Base-by-base conservation (phyloP, 2,329 filamentous ascomycete species). In the Ascochyta viciae-villosae region DNA sequence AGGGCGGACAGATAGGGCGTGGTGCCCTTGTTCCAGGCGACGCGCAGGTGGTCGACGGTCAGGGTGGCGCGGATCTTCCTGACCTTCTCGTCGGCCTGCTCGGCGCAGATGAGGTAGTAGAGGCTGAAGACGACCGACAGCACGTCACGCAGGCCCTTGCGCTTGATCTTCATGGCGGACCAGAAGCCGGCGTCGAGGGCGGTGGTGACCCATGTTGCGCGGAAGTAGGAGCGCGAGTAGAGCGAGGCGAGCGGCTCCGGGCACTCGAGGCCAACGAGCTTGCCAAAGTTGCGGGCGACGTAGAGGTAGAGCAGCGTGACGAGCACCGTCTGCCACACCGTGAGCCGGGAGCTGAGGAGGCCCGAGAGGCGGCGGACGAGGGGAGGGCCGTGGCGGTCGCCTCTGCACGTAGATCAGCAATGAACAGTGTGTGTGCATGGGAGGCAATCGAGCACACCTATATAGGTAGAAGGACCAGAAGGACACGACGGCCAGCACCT, bases 171-270 rank as follows among this genome's bases (percentile, higher is more conserved):
- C 95, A 99, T 99, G 31, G 95, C 95, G 0, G 92, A 96, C 95
- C 95, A 99, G 76, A 97, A 99, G 1, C 95, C 95, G 6, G 95
- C 95, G 68, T 99, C 95, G 58, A 99, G 79, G 0, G 92, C 95
- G 0, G 95, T 99, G 49, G 95, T 88, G 15, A 98, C 86, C 95
- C 95, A 99, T 72, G 95, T 99, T 51, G 95, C 95, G 44, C 95
- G 89, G 75, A 96, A 99, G 79, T 96, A 99, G 26, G 90, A 88
- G 47, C 91, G 84, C 50, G 91, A 92, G 79, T 99, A 99, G 74
- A 98, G 89, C 71, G 96, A 96, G 27, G 93, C 90, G 71, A 99
- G 83, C 19, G 95, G 95, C 69, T 99, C 95, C 4, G 95, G 94
- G 63, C 89, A 93, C 65, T 96, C 92, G 47, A 99, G 85, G 3